phyloP scores from a whole-genome alignment of 2,329 filamentous ascomycete species.

The Tympanopsis confertula region DNA sequence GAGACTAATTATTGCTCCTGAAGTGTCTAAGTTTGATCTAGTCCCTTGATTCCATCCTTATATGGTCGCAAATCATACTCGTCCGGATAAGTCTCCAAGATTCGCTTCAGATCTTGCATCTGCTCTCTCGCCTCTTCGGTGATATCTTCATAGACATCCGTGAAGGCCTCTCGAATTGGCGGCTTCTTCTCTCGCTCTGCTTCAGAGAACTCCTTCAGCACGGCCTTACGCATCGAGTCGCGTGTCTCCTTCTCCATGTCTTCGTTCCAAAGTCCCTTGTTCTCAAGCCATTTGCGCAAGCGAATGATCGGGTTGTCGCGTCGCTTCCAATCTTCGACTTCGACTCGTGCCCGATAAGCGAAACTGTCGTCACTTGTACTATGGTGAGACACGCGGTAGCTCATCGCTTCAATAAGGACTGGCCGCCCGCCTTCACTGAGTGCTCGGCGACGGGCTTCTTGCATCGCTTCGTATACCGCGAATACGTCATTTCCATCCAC shows the following conservation, averaged over 20 bases:
- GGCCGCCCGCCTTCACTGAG: slow-evolving; percentile 71
- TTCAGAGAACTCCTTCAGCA: slow-evolving; percentile 73
- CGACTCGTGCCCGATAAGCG: slow-evolving; percentile 82
- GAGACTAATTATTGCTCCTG: too few species aligned
- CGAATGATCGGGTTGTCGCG: slow-evolving; percentile 81
- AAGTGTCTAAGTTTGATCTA: too few species aligned
- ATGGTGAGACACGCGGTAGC: slow-evolving; percentile 91
- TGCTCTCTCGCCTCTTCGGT: slow-evolving; percentile 70
- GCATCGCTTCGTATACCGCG: slow-evolving; percentile 72
- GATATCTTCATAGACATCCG: slow-evolving; percentile 79
- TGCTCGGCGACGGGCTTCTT: slow-evolving; percentile 65
- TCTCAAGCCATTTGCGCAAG: slow-evolving; percentile 82
- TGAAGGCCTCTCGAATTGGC: slow-evolving; percentile 61
- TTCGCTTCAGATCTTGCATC: slow-evolving; percentile 60
- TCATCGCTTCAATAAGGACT: slow-evolving; percentile 88
- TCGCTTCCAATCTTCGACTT: slow-evolving; percentile 90
- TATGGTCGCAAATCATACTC: slow-evolving; percentile 78
- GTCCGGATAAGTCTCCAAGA: slow-evolving; percentile 74
- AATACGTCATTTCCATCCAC: slow-evolving; percentile 90
- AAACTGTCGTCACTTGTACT: slow-evolving; percentile 95
- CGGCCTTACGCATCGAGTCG: slow-evolving; percentile 57
- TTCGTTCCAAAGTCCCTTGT: slow-evolving; percentile 73
- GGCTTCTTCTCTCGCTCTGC: slow-evolving; percentile 77
- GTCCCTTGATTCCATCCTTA: slow-evolving; percentile 59
- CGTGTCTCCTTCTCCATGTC: slow-evolving; percentile 65